These are phyloP conservation scores for Desmodesmus armatus DNA, from an alignment of 139 green algal species.

Conservation along the genomic window DNA sequence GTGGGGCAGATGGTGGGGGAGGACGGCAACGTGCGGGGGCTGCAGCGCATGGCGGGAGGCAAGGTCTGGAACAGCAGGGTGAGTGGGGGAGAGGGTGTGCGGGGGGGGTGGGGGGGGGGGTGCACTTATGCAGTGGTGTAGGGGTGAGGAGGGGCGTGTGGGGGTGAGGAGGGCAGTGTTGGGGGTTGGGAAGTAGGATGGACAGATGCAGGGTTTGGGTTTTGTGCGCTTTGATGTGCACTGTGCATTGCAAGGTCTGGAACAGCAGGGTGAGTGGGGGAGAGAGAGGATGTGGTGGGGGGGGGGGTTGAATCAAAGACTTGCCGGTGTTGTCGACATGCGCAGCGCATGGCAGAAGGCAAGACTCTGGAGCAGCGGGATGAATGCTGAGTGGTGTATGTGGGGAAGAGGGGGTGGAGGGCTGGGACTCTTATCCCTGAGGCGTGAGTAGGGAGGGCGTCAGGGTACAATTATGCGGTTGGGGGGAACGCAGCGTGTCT, in stretches of 20 bases:
- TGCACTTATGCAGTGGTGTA: too few relatives aligned
- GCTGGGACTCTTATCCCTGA: slow-evolving; percentile 68
- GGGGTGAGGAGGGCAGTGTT: slow-evolving; percentile 89
- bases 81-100: not conserved
- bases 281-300: too few relatives aligned
- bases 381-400: slow-evolving; percentile 75
- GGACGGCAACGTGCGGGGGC: slow-evolving; percentile 60
- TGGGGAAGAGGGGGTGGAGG: slow-evolving; percentile 89
- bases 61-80: slow-evolving; percentile 79
- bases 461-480: not conserved
- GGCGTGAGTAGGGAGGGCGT: too few relatives aligned
- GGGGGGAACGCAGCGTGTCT: slow-evolving; percentile 16
- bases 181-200: slow-evolving; percentile 79
- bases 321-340: too few relatives aligned
- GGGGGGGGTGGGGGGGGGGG: too few relatives aligned
- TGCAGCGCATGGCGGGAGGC: slow-evolving; percentile 76
- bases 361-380: too few relatives aligned
- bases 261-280: slow-evolving; percentile 61
- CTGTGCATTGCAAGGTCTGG: slow-evolving; percentile 80
- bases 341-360: slow-evolving; percentile 86
- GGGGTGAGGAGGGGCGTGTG: too few relatives aligned
- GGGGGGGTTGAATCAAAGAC: too few relatives aligned
- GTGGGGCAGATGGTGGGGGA: slow-evolving; percentile 92
- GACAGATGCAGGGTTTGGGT: slow-evolving; percentile 86
- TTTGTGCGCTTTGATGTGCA: slow-evolving; percentile 68